A percentile compares a stretch with the other conserved stretches of the same genome.
These are phyloP conservation scores for Cucurbitaria berberidis DNA, from an alignment of 2,329 filamentous ascomycete genomes.

Conservation along the genomic window DNA sequence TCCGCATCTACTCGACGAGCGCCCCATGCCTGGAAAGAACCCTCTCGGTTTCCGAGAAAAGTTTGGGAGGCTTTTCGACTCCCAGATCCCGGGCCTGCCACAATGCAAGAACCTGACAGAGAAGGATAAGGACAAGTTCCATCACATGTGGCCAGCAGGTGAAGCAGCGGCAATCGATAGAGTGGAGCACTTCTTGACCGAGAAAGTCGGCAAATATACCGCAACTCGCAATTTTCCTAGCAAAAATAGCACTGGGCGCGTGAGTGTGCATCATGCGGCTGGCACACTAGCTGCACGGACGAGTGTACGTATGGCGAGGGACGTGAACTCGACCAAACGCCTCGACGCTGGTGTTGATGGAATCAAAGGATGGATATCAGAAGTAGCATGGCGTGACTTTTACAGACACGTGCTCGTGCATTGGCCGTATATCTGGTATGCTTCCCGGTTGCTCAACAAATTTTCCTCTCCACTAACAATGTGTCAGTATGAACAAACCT, in stretches of 20 bases:
- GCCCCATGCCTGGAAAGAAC: slow-evolving; percentile 65
- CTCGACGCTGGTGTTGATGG: slow-evolving; percentile 58
- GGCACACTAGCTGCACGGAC: slow-evolving; percentile 55
- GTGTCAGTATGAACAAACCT: slow-evolving; percentile 69
- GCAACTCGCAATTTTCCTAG: slow-evolving; percentile 53
- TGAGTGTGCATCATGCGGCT: slow-evolving; percentile 54
- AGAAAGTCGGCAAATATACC: slow-evolving; percentile 51
- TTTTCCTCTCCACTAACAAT: slow-evolving; percentile 12
- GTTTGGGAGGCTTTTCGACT: slow-evolving; percentile 52
- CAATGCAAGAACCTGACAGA: slow-evolving; percentile 64
- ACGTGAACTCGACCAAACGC: slow-evolving; percentile 54
- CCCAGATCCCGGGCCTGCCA: slow-evolving; percentile 56
- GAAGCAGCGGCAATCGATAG: slow-evolving; percentile 53
- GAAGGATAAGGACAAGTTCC: slow-evolving; percentile 48
- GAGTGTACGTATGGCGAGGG: slow-evolving; percentile 60
- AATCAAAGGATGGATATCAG: slow-evolving; percentile 55
- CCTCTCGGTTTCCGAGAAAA: slow-evolving; percentile 54
- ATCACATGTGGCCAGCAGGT: slow-evolving; percentile 54
- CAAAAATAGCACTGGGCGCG: slow-evolving; percentile 48
- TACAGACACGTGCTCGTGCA: slow-evolving; percentile 72
- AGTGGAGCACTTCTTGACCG: slow-evolving; percentile 53
- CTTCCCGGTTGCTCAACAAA: slow-evolving; percentile 5
- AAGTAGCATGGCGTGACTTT: slow-evolving; percentile 61
- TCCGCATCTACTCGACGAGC: slow-evolving; percentile 68
- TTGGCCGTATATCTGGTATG: slow-evolving; percentile 82